Conservation (phyloP, 306 rosid species). For the Comarum palustre region DNA sequence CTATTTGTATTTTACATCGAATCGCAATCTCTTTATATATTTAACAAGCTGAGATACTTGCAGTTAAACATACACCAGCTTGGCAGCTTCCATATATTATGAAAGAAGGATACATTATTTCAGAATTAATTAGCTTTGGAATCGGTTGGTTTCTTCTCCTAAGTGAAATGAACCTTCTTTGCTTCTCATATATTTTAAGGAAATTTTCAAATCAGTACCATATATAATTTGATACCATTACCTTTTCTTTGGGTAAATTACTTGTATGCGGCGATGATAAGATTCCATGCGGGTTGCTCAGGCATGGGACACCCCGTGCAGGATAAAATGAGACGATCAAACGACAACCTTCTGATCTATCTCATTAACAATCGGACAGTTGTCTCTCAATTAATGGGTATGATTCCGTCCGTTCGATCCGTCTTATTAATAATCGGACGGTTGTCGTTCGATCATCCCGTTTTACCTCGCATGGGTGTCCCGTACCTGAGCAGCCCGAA, state of each 20-base stretch:
- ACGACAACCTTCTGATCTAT: no score
- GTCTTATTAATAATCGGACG: no score
- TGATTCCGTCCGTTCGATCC: no score
- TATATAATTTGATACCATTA: background rate
- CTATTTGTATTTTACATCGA: background rate
- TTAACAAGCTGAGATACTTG: background rate
- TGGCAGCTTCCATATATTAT: background rate
- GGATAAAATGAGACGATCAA: no score
- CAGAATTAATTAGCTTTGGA: background rate
- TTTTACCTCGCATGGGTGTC: no score
- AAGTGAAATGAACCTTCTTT: conserved; percentile 11
- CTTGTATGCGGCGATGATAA: background rate
- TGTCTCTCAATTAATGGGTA: no score
- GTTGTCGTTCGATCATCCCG: no score
- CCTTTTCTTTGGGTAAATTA: background rate
- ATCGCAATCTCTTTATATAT: background rate
- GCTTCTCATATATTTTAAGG: background rate
- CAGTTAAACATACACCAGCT: background rate
- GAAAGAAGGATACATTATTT: background rate
- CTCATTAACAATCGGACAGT: no score
- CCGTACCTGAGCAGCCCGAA: no score
- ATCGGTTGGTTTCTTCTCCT: conserved; percentile 11
- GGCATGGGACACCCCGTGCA: no score
- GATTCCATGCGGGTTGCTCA: no score
- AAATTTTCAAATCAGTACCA: background rate